Conservation (phyloP, 2,329 filamentous ascomycete species). For the Penicillium sp. region DNA sequence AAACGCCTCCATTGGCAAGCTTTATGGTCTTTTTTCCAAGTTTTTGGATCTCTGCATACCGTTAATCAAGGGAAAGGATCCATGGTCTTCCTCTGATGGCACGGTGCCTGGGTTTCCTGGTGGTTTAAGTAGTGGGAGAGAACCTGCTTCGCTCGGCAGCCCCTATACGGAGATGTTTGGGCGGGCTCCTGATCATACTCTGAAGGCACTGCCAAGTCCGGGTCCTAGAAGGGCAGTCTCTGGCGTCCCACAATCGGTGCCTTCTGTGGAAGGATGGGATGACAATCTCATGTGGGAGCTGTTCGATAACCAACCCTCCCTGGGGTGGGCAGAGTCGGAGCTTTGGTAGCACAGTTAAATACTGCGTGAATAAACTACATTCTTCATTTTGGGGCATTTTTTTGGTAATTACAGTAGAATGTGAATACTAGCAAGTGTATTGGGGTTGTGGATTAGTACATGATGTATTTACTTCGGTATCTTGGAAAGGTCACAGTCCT, state of each 20-base stretch:
- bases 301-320: slow-evolving; percentile 25
- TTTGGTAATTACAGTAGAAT: background rate
- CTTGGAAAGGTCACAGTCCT: slow-evolving; percentile 21
- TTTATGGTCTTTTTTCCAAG: slow-evolving; percentile 23
- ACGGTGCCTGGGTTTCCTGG: background rate
- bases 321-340: slow-evolving; percentile 25
- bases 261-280: slow-evolving; percentile 20
- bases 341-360: slow-evolving; percentile 20
- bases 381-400: background rate
- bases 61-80: slow-evolving; percentile 11
- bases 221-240: background rate
- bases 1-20: slow-evolving; percentile 22
- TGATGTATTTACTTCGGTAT: slow-evolving; percentile 22
- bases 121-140: background rate
- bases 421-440: background rate
- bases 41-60: slow-evolving; percentile 23
- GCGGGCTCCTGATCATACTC: background rate
- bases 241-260: slow-evolving; percentile 2
- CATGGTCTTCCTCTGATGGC: background rate
- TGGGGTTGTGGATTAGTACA: slow-evolving; percentile 15
- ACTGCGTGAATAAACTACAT: background rate
- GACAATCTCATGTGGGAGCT: slow-evolving; percentile 27
- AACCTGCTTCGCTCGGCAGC: background rate
- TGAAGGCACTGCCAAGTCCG: slow-evolving; percentile 1
- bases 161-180: slow-evolving; percentile 7